Conservation (phyloP, 495 filamentous ascomycete species). For the Daldinia concentrica region DNA sequence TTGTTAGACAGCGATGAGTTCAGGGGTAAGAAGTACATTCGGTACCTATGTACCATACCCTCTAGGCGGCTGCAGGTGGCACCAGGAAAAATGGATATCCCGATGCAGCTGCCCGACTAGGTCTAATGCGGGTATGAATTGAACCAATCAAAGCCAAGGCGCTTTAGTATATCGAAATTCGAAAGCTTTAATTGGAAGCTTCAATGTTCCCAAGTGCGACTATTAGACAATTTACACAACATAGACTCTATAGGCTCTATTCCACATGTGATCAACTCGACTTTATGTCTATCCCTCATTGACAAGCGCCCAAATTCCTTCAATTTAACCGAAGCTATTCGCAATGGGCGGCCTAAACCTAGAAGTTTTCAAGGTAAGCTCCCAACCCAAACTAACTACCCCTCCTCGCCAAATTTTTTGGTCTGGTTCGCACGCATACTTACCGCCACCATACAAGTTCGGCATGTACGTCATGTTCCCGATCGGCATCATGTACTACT, state of each 20-base stretch:
- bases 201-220: not conserved
- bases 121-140: not conserved
- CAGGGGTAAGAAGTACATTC: no score
- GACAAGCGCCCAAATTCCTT: not conserved
- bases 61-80: not conserved
- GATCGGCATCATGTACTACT: slow-evolving; percentile 99
- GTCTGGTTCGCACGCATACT: not conserved
- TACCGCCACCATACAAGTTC: slow-evolving; percentile 66
- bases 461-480: slow-evolving; percentile 99
- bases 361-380: slow-evolving; percentile 89
- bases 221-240: not conserved
- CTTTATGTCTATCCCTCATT: slow-evolving; percentile 6
- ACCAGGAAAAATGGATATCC: slow-evolving; percentile 26
- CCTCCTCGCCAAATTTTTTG: slow-evolving; percentile 1
- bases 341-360: slow-evolving; percentile 87
- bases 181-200: slow-evolving; percentile 17
- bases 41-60: no score
- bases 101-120: slow-evolving; percentile 4
- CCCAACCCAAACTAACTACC: not conserved
- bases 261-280: slow-evolving; percentile 3
- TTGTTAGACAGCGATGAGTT: no score
- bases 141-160: not conserved
- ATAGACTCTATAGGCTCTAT: slow-evolving; percentile 4
- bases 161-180: not conserved
- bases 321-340: slow-evolving; percentile 35